Percentiles rank a stretch among this genome's conserved stretches.
Evolutionary conservation across 2,329 filamentous ascomycete genomes (phyloP).

Genomic region (Cercospora janseana): DNA sequence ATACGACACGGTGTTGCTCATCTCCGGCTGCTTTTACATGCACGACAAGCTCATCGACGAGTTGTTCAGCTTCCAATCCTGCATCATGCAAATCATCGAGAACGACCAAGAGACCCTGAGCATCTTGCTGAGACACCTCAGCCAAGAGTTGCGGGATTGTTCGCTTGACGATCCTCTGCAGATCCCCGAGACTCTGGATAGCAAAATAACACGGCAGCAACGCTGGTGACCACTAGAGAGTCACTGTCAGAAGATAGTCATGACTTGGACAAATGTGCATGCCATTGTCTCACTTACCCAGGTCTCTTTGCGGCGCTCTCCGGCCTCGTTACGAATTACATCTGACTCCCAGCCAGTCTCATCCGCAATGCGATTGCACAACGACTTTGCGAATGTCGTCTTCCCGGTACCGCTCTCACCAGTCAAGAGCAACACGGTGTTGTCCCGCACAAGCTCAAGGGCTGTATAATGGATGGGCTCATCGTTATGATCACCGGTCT

Average conservation of each 20-base stretch:
- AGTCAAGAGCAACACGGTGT: constrained; percentile 1
- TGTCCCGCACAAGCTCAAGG: constrained; percentile 12
- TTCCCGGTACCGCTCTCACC: constrained; percentile 10
- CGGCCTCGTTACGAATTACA: not conserved
- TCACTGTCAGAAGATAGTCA: too few relatives aligned
- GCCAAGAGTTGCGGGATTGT: not conserved
- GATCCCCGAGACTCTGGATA: not conserved
- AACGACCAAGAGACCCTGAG: not conserved
- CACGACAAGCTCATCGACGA: not conserved
- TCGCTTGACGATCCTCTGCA: not conserved
- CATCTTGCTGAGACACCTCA: not conserved
- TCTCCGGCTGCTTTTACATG: not conserved
- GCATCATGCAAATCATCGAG: constrained; percentile 1
- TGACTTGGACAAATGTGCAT: too few relatives aligned
- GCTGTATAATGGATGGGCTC: constrained; percentile 1
- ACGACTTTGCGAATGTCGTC: constrained; percentile 12
- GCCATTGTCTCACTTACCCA: too few relatives aligned
- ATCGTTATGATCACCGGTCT: not conserved
- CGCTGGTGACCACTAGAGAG: too few relatives aligned
- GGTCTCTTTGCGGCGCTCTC: not conserved
- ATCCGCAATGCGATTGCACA: not conserved
- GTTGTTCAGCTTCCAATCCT: not conserved
- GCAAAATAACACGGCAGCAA: not conserved
- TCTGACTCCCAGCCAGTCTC: not conserved
- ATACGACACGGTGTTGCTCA: not conserved